Evolutionary conservation across 768 basidiomycete species (phyloP), one percentile per base, ranked within the genome.

Genomic region (Leccinellum luteum): DNA sequence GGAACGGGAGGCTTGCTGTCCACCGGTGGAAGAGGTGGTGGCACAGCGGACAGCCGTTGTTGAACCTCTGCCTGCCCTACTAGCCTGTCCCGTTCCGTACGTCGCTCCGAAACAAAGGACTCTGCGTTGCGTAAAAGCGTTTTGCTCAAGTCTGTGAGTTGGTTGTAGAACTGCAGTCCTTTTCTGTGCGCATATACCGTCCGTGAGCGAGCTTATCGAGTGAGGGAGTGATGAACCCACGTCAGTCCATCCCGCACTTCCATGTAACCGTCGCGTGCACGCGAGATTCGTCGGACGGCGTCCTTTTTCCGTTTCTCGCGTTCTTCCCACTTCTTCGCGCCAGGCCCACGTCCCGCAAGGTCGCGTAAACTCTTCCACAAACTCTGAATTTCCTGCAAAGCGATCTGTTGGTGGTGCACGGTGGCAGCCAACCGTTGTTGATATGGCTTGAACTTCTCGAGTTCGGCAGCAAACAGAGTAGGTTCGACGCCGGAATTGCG

Each of bases 391-490:
- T 97, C 93, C 58, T 92, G 81, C 23, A 98, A 65, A 1, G 85
- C 79, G 9, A 79, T 71, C 54, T 89, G 83, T 62, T 97, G 92
- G 31, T 89, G 86, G 56, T 86, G 85, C 0, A 94, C 81, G 0
- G 93, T 92, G 3, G 88, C 81, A 5, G 83, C 75, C 2, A 98
- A 76, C 0, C 93, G 85, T 43, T 89, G 85, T 66, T 97, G 94
- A 66, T 91, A 94, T 0, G 94, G 92, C 21, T 85, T 81, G 78
- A 98, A 98, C 73, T 98, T 99, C 74, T 98, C 96, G 21, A 98
- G 82, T 69, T 98, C 94, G 9, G 88, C 83, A 0, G 94, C 91
- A 63, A 98, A 99, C 17, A 99, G 78, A 0, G 92, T 82, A 0
- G 90, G 89, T 63, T 98, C 94, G 10, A 90, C 89, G 23, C 83